These are phyloP conservation scores for Bretziella fagacearum DNA, from an alignment of 2,329 filamentous ascomycete species.

Conservation along the genomic window DNA sequence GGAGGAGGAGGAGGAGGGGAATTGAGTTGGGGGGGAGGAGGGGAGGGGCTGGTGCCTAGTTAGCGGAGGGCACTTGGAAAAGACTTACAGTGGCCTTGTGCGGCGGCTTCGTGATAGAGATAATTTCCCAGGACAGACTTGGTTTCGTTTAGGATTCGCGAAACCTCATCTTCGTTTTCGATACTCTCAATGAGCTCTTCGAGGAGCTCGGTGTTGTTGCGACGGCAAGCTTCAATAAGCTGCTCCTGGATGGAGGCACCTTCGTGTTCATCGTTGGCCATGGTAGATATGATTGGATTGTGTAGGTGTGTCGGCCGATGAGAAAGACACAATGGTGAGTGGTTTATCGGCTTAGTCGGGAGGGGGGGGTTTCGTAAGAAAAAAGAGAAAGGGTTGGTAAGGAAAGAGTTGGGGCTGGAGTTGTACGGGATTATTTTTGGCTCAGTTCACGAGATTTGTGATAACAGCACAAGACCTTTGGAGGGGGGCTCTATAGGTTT, in stretches of 20 bases:
- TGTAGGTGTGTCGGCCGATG: not conserved
- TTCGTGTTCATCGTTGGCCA: slow-evolving; percentile 26
- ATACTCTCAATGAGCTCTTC: slow-evolving; percentile 50
- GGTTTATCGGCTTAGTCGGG: too few species aligned
- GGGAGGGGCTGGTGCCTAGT: not conserved
- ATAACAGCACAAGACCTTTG: too few species aligned
- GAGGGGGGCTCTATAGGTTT: too few species aligned
- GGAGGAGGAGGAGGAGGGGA: too few species aligned
- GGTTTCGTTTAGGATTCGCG: slow-evolving; percentile 68
- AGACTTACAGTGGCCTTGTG: slow-evolving; percentile 63
- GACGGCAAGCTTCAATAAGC: slow-evolving; percentile 79
- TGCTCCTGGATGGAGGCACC: slow-evolving; percentile 74
- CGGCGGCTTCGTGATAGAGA: slow-evolving; percentile 76
- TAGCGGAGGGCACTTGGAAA: not conserved
- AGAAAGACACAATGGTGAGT: not conserved
- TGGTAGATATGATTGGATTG: not conserved
- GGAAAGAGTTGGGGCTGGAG: too few species aligned
- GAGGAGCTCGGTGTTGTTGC: slow-evolving; percentile 80
- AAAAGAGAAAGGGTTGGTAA: too few species aligned
- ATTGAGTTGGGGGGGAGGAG: not conserved
- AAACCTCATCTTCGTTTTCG: slow-evolving; percentile 47
- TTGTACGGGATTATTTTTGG: too few species aligned
- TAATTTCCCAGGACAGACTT: slow-evolving; percentile 76
- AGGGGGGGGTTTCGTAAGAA: too few species aligned
- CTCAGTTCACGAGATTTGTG: too few species aligned